These are phyloP conservation scores for Crepidotus variabilis DNA, from an alignment of 768 basidiomycete genomes.

Conservation along the genomic window DNA sequence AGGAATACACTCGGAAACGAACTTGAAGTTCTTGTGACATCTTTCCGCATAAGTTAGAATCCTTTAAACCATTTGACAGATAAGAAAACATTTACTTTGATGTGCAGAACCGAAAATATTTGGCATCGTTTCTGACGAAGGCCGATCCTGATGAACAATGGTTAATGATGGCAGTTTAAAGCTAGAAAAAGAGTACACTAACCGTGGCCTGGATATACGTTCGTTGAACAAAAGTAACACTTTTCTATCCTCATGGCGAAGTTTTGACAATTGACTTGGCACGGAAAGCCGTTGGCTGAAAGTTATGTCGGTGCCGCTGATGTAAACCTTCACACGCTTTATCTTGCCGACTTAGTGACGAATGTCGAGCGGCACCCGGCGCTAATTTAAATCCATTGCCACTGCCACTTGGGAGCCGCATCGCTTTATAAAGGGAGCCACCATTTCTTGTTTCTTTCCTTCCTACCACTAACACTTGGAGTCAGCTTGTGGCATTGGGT, in stretches of 20 bases:
- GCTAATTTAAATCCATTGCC: not conserved
- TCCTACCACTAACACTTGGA: not conserved
- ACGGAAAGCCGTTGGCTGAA: not conserved
- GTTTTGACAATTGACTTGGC: not conserved
- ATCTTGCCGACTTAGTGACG: not conserved
- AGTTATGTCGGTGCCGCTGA: not conserved
- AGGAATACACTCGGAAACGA: conserved; percentile 16
- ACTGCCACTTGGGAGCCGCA: not conserved
- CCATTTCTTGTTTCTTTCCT: not conserved
- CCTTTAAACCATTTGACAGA: not conserved
- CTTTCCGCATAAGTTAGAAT: conserved; percentile 33
- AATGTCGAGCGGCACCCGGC: not conserved
- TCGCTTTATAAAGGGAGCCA: not conserved
- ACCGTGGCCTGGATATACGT: conserved; percentile 97
- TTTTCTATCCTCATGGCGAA: conserved; percentile 87
- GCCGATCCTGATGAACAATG: conserved; percentile 58
- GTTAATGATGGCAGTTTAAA: not conserved
- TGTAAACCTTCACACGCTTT: not conserved
- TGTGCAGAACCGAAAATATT: conserved; percentile 96
- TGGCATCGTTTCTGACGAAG: conserved; percentile 97
- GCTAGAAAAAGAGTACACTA: conserved; percentile 13
- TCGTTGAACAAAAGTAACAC: conserved; percentile 98
- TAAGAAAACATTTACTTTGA: conserved; percentile 70
- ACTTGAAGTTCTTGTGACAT: conserved; percentile 99
- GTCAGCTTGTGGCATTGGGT: not conserved